phyloP scores from a whole-genome alignment of 176 grass and related monocot genomes.

The Oryza officinalis region DNA sequence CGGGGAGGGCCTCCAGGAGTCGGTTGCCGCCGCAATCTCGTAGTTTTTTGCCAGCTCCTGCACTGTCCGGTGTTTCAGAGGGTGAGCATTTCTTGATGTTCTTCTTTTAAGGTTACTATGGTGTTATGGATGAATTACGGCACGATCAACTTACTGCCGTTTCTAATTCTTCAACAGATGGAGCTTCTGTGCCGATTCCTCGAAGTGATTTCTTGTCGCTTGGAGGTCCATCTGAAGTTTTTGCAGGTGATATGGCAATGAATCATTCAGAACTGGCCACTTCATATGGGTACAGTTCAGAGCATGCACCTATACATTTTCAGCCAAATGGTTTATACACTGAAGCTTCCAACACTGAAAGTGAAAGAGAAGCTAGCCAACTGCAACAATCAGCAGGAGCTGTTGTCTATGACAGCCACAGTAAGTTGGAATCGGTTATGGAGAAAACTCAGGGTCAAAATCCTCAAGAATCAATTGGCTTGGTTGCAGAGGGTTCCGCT shows the following conservation, averaged over 20 bases:
- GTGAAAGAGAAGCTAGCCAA: conserved; percentile 14
- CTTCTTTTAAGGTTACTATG: conserved; percentile 1
- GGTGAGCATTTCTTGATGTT: conserved; percentile 38
- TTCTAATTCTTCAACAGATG: conserved; percentile 17
- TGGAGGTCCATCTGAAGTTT: conserved; percentile 26
- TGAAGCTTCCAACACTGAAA: conserved; percentile 7
- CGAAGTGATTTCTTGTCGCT: conserved; percentile 39
- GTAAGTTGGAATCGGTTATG: conserved; percentile 1
- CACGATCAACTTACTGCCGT: background rate
- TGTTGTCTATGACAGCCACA: background rate
- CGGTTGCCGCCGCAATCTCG: conserved; percentile 15
- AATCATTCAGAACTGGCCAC: conserved; percentile 27
- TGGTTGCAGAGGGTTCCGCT: conserved; percentile 1
- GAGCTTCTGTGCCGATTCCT: conserved; percentile 23
- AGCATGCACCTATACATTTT: conserved; percentile 17
- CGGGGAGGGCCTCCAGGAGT: conserved; percentile 7
- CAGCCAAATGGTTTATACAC: background rate
- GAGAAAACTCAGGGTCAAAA: conserved; percentile 12
- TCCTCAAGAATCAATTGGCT: conserved; percentile 10
- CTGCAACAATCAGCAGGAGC: background rate
- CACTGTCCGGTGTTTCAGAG: conserved; percentile 16
- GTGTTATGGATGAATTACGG: background rate
- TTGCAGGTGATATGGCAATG: conserved; percentile 1
- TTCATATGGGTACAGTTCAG: conserved; percentile 24
- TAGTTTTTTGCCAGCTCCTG: conserved; percentile 12